Conservation (phyloP, 371 early-diverging fungal species). For the Blakeslea trispora region DNA sequence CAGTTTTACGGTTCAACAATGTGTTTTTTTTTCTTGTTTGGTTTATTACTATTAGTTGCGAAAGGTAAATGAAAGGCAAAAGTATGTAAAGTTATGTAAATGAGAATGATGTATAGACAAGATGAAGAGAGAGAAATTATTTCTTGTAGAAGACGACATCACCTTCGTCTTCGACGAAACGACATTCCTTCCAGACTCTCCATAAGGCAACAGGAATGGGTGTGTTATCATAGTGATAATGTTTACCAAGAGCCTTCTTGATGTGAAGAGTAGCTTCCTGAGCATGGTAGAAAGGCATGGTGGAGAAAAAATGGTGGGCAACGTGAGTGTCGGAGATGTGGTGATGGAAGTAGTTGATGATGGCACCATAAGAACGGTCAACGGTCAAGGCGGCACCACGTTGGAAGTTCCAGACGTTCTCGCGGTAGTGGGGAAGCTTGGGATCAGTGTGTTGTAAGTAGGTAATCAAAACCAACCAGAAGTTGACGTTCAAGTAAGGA, state of each 20-base stretch:
- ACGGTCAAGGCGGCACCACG: constrained; percentile 82
- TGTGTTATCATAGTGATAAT: constrained; percentile 70
- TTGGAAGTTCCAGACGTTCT: constrained; percentile 81
- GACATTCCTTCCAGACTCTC: constrained; percentile 65
- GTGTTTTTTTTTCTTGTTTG: neutral
- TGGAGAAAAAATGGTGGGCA: constrained; percentile 87
- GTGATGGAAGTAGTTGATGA: constrained; percentile 82
- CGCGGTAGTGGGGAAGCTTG: constrained; percentile 77
- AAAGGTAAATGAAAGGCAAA: constrained; percentile 1
- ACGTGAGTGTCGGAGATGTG: constrained; percentile 85
- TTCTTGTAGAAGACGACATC: constrained; percentile 66
- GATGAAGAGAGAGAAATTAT: constrained; percentile 22
- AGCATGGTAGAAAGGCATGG: constrained; percentile 92
- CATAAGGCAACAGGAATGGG: constrained; percentile 66
- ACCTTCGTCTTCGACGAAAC: constrained; percentile 83
- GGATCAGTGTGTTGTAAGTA: constrained; percentile 89
- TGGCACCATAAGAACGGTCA: constrained; percentile 81
- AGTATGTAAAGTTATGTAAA: neutral
- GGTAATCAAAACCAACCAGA: constrained; percentile 88
- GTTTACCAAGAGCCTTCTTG: constrained; percentile 75
- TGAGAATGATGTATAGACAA: neutral
- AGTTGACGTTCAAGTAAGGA: constrained; percentile 82
- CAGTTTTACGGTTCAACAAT: no score
- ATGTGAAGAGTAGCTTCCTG: constrained; percentile 79
- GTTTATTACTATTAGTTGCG: neutral